A percentile compares a stretch with the other conserved stretches of the same genome.
Conservation (phyloP, 2,329 filamentous ascomycete genomes). For the Fusarium transvaalense region DNA sequence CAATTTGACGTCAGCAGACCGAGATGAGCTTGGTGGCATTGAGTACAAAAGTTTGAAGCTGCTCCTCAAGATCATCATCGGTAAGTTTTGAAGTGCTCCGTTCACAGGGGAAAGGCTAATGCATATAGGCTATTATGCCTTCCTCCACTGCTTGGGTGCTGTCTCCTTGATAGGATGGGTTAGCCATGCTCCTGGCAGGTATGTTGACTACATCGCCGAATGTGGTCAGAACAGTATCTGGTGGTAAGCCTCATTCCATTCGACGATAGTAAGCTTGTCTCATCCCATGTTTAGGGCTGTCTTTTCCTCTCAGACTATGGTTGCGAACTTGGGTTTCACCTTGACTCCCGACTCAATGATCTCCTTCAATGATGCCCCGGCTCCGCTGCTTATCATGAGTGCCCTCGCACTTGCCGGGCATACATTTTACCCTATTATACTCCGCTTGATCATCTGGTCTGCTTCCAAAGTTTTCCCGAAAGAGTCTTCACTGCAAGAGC, state of each 20-base stretch:
- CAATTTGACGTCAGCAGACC: conserved; percentile 56
- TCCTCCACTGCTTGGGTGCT: conserved; percentile 61
- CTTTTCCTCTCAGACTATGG: conserved; percentile 64
- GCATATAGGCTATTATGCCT: conserved; percentile 58
- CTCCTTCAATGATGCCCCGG: conserved; percentile 59
- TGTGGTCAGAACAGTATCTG: conserved; percentile 58
- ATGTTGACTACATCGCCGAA: conserved; percentile 56
- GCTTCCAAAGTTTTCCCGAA: conserved; percentile 61
- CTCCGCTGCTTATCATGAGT: conserved; percentile 61
- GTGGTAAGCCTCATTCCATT: conserved; percentile 57
- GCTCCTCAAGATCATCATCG: conserved; percentile 60
- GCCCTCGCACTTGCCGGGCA: conserved; percentile 65
- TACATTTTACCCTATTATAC: conserved; percentile 68
- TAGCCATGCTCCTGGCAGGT: conserved; percentile 55
- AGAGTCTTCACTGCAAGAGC: conserved; percentile 55
- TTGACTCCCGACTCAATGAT: conserved; percentile 68
- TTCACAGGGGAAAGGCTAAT: background rate
- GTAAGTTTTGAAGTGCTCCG: conserved; percentile 44
- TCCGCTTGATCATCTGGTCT: conserved; percentile 69
- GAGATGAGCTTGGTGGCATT: conserved; percentile 63
- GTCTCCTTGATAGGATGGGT: conserved; percentile 64
- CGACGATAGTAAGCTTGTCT: background rate
- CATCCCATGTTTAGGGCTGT: conserved; percentile 55
- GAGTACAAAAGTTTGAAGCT: conserved; percentile 65
- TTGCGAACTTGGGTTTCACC: conserved; percentile 66